Evolutionary conservation across 768 basidiomycete genomes (phyloP), one percentile per base, ranked within the genome.

Genomic region (Hygrophorus russula): DNA sequence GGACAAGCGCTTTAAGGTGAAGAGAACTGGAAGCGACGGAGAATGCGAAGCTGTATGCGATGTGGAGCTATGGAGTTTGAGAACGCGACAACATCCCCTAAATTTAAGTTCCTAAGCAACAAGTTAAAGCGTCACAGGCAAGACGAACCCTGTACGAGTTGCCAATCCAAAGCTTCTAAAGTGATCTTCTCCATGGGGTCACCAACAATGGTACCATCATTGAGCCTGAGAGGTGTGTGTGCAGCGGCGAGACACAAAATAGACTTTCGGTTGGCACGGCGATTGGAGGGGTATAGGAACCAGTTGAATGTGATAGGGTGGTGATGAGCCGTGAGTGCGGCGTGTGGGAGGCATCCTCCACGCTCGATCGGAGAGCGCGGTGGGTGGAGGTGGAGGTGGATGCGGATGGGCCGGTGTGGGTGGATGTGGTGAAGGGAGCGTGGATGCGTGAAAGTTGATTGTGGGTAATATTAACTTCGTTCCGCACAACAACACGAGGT

Each of bases 111-210:
- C n/a, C n/a, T n/a, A n/a, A n/a, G n/a, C n/a, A 64, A 6, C 39
- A 24, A 41, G 29, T 8, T 13, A 27, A 45, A 35, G 42, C 20
- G 29, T 13, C 15, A 27, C 8, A 12, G 36, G 28, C n/a, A 7
- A 20, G 14, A n/a, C 65, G 39, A 41, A 76, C 86, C 85, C 63
- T 78, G 77, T 8, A 60, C 65, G 32, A 98, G 59, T 46, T 78
- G 79, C 94, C 96, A 98, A 38, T 88, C 81, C 20, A 99, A 70
- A 2, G 90, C 82, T 48, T 88, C 86, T 5, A 98, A 68, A 0
- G 96, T 94, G 0, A 88, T 93, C 66, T 93, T 92, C 63, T 99
- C 96, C 96, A 99, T 99, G 0, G 96, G 96, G 58, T 99, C 96
- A 3, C 96, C 96, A 34, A 98, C 93, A 31, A 93, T 67, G 1